Conservation (phyloP, 176 grass and related monocot genomes). For the Microstegium vimineum region DNA sequence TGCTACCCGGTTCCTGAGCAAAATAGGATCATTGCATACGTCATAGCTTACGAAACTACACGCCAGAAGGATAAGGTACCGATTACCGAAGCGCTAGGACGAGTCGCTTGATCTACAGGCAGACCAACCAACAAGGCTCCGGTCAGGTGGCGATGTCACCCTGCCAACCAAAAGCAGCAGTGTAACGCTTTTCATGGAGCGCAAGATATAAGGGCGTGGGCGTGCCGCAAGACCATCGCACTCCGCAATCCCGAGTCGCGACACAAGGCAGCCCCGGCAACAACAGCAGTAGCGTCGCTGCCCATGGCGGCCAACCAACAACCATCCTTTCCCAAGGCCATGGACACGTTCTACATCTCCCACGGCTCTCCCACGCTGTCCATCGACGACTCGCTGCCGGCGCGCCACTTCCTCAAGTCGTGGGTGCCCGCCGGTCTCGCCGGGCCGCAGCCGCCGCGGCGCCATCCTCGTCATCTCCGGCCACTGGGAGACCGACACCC, state of each 20-base stretch:
- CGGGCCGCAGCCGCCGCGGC: constrained; percentile 33
- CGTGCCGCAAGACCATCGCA: neutral
- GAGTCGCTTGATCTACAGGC: too few relatives aligned
- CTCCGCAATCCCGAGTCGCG: neutral
- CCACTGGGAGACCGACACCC: constrained; percentile 63
- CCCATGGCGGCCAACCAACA: neutral
- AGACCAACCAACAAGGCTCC: neutral
- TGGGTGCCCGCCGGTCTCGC: constrained; percentile 46
- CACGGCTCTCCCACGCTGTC: constrained; percentile 75
- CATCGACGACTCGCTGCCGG: constrained; percentile 64
- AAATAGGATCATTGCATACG: too few relatives aligned
- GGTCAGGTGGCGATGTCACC: neutral
- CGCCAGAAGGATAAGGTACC: too few relatives aligned
- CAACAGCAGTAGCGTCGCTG: neutral
- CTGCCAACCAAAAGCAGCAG: too few relatives aligned
- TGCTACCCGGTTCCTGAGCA: too few relatives aligned
- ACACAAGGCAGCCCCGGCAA: neutral
- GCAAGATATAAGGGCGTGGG: neutral
- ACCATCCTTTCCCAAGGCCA: neutral
- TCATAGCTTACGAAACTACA: too few relatives aligned
- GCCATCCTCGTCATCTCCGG: constrained; percentile 68
- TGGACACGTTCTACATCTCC: constrained; percentile 76
- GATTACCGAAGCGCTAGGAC: too few relatives aligned
- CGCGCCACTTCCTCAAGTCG: constrained; percentile 62
- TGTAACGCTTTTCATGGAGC: neutral